Base-by-base conservation (phyloP, 768 basidiomycete genomes). In the Tylopilus sp. region DNA sequence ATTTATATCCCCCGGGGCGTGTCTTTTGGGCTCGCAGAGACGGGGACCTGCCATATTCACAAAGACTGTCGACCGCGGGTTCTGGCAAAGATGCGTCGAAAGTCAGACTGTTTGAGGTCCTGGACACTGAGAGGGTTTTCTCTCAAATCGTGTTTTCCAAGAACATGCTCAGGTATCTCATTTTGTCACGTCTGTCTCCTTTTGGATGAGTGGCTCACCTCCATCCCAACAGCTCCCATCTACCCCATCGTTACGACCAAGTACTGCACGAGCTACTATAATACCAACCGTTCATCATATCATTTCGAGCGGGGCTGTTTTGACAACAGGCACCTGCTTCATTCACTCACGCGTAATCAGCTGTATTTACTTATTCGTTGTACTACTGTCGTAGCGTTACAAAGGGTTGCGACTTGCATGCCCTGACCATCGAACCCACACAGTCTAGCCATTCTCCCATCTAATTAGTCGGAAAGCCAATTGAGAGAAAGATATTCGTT, bases 21-120 rank as follows among this genome's bases (percentile, higher is more conserved):
- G 82, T 91, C 15, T 74, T 88, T 28, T 91, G 88, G 89, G 89
- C 84, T 6, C 74, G 90, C 66, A 79, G 86, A 50, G 83, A 91
- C 51, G 76, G 78, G 42, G 85, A 89, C 66, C 64, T 91, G 21
- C 81, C 85, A 48, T 79, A 79, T 9, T 72, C 79, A 1, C 69
- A 71, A 53, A 52, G 63, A 46, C 35, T 59, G 40, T 54, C 65
- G 22, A 58, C 57, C 7, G 23, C 43, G 11, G 31, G 50, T 13
- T 53, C 53, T 33, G 58, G 52, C 10, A 57, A 63, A 20, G 66
- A 64, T 9, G 66, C 67, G n/a, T 75, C 81, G 30, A 83, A 82
- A 59, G 63, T 90, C 13, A 74, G 89, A 44, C 64, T 92, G 28
- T 92, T 91, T 55, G 86, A 91, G 62, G 88, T 92, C 10, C 62